phyloP scores from a whole-genome alignment of 495 filamentous ascomycete genomes.

The Penicillium maclennaniae region DNA sequence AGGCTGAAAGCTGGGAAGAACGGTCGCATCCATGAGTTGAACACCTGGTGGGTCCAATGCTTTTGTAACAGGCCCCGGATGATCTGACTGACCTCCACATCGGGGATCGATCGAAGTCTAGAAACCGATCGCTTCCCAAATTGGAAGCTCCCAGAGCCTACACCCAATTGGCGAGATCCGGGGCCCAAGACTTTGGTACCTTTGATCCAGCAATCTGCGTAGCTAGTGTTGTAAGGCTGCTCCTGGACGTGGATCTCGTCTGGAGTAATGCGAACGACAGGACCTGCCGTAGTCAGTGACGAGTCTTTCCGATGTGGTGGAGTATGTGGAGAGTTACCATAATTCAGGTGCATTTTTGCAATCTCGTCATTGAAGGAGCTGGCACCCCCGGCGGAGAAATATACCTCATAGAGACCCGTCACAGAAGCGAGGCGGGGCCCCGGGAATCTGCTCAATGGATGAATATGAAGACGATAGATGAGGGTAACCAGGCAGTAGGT shows the following conservation, averaged over 20 bases:
- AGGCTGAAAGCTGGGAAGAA: not conserved
- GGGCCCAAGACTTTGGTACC: conserved; percentile 8
- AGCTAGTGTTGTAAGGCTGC: conserved; percentile 5
- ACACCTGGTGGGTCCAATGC: conserved; percentile 13
- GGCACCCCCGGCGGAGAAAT: conserved; percentile 38
- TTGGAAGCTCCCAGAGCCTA: conserved; percentile 3
- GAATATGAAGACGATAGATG: conserved; percentile 36
- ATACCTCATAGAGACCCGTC: conserved; percentile 45
- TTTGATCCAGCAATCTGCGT: conserved; percentile 21
- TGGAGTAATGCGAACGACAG: conserved; percentile 26
- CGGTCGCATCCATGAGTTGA: conserved; percentile 2
- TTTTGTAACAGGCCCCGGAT: conserved; percentile 15
- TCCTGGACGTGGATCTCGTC: conserved; percentile 25
- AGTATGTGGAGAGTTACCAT: conserved; percentile 14
- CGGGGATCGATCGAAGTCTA: conserved; percentile 15
- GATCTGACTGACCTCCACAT: conserved; percentile 18
- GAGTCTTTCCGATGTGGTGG: not conserved
- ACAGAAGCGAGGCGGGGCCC: conserved; percentile 44
- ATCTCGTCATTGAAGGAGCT: conserved; percentile 42
- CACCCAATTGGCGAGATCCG: conserved; percentile 1
- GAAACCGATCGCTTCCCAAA: conserved; percentile 16
- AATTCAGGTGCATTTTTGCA: conserved; percentile 40
- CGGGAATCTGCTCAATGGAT: conserved; percentile 41
- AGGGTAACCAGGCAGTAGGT: conserved; percentile 20
- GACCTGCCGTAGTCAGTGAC: conserved; percentile 13